Evolutionary conservation across 768 basidiomycete genomes (phyloP).

Genomic region (Boletus eberwhitei): DNA sequence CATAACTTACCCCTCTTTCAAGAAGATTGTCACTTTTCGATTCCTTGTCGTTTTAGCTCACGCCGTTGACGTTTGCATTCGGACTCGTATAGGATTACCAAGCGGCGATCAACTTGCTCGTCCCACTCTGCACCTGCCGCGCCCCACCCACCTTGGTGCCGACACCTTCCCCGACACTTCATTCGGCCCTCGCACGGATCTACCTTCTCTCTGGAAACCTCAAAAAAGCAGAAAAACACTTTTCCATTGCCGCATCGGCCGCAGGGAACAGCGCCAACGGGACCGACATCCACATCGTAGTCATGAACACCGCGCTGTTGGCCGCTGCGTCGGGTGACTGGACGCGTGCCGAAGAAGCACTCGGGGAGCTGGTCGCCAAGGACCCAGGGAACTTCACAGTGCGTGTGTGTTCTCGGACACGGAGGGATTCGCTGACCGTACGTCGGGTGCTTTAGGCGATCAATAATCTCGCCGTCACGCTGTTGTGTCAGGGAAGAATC

Average conservation of each 20-base stretch:
- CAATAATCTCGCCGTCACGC: conserved; percentile 72
- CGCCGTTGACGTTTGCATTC: background rate
- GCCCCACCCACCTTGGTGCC: conserved; percentile 8
- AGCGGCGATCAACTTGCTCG: conserved; percentile 65
- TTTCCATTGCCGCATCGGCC: conserved; percentile 40
- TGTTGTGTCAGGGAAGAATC: conserved; percentile 67
- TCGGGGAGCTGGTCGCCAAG: conserved; percentile 44
- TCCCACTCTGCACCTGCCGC: conserved; percentile 55
- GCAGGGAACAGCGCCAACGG: conserved; percentile 42
- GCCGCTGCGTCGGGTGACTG: conserved; percentile 72
- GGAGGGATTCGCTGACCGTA: background rate
- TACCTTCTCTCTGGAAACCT: conserved; percentile 75
- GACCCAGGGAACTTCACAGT: conserved; percentile 64
- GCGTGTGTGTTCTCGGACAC: background rate
- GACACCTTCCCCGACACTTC: conserved; percentile 50
- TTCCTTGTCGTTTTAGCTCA: background rate
- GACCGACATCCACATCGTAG: conserved; percentile 42
- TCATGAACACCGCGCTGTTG: conserved; percentile 65
- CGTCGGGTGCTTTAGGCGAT: conserved; percentile 45
- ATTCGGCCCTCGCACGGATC: conserved; percentile 67
- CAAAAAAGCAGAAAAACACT: conserved; percentile 54
- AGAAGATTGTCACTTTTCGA: background rate
- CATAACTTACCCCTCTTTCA: background rate
- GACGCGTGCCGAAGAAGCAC: conserved; percentile 45
- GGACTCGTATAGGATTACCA: conserved; percentile 4